These are phyloP conservation scores for Polygonum aviculare DNA, from an alignment of 148 eudicot species.

Conservation along the genomic window DNA sequence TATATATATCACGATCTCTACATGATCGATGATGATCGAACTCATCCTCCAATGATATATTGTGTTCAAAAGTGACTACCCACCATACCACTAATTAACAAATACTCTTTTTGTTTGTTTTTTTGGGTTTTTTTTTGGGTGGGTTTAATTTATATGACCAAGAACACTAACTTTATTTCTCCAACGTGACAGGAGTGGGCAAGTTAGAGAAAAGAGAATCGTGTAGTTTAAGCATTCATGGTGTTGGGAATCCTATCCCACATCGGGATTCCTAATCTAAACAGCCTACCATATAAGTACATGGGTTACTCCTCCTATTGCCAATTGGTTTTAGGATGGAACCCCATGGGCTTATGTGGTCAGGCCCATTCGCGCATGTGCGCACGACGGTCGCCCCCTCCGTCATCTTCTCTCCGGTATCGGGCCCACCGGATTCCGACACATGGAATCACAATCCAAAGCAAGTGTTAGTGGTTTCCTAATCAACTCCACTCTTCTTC, in stretches of 20 bases:
- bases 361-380: too few species aligned
- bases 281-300: too few species aligned
- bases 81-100: background rate
- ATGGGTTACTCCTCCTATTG: too few species aligned
- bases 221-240: background rate
- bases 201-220: background rate
- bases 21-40: background rate
- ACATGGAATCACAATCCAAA: background rate
- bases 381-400: too few species aligned
- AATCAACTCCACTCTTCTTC: background rate
- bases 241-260: too few species aligned
- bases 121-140: background rate
- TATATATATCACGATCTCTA: background rate
- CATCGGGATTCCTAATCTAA: too few species aligned
- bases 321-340: too few species aligned
- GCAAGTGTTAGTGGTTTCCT: background rate
- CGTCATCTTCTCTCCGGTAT: too few species aligned
- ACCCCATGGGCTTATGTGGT: too few species aligned
- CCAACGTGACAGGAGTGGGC: conserved; percentile 6
- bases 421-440: too few species aligned
- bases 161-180: background rate
- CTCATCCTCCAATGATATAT: conserved; percentile 1
- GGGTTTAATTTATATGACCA: background rate
- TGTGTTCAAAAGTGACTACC: background rate
- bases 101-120: background rate